Evolutionary conservation across 257 asterid species (phyloP).

Genomic region (Leptodermis oblonga): DNA sequence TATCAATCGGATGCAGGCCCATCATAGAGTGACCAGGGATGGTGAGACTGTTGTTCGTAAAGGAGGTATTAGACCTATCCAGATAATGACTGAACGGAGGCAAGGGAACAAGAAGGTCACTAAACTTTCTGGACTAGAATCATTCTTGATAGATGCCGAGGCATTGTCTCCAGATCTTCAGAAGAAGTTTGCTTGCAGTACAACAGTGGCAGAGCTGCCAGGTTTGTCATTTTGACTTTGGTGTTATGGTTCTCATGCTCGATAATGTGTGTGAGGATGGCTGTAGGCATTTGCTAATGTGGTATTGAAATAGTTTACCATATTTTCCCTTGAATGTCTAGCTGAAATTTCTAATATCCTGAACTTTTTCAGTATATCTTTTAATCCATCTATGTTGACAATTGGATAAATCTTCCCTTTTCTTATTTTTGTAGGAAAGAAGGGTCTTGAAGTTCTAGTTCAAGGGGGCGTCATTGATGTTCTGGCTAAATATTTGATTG

Average conservation of each 20-base stretch:
- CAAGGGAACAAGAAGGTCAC: slow-evolving; percentile 95
- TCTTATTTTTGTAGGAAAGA: slow-evolving; percentile 51
- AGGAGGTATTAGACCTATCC: slow-evolving; percentile 81
- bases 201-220: slow-evolving; percentile 87
- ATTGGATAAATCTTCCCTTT: slow-evolving; percentile 2
- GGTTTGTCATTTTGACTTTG: slow-evolving; percentile 40
- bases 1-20: slow-evolving; percentile 86
- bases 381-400: neutral
- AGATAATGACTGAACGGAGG: slow-evolving; percentile 87
- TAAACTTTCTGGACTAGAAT: slow-evolving; percentile 87
- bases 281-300: neutral
- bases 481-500: slow-evolving; percentile 77
- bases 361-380: too few species aligned
- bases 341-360: neutral
- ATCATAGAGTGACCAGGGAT: slow-evolving; percentile 68
- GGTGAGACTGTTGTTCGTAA: slow-evolving; percentile 61
- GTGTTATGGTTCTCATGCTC: neutral
- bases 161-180: slow-evolving; percentile 93
- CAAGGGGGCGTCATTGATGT: slow-evolving; percentile 97
- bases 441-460: slow-evolving; percentile 85
- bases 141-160: slow-evolving; percentile 75
- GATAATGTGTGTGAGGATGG: neutral
- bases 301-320: neutral
- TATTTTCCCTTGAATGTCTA: neutral
- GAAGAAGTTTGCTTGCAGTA: slow-evolving; percentile 96